Percentiles rank a stretch among this genome's conserved stretches.
phyloP scores from a whole-genome alignment of 345 rosid species.

The Cardiospermum halicacabum region DNA sequence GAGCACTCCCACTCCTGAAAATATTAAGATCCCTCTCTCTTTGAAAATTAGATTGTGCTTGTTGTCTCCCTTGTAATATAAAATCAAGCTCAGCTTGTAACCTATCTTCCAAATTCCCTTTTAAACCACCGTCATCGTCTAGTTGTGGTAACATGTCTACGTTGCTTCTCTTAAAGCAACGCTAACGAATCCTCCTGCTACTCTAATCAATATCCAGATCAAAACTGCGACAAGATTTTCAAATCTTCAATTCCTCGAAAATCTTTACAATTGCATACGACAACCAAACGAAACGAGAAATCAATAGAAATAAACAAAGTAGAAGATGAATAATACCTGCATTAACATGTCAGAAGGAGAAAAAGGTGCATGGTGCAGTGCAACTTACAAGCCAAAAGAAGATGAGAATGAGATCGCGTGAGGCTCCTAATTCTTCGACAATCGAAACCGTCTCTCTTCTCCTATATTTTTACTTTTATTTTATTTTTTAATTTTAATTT shows the following conservation, averaged over 20 bases:
- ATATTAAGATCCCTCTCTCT: slow-evolving; percentile 49
- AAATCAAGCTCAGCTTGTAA: slow-evolving; percentile 65
- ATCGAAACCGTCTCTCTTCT: slow-evolving; percentile 15
- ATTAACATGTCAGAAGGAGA: too few relatives aligned
- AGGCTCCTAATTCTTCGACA: slow-evolving; percentile 24
- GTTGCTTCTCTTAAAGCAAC: slow-evolving; percentile 43
- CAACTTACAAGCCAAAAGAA: slow-evolving; percentile 1
- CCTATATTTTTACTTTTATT: background rate
- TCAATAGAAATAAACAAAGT: background rate
- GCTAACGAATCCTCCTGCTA: slow-evolving; percentile 37
- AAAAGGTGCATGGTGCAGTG: slow-evolving; percentile 1
- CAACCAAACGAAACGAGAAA: too few relatives aligned
- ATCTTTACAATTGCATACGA: too few relatives aligned
- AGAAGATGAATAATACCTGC: background rate
- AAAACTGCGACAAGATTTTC: too few relatives aligned
- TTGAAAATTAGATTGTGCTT: slow-evolving; percentile 30
- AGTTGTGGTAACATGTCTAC: slow-evolving; percentile 49
- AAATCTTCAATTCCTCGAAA: too few relatives aligned
- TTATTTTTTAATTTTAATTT: background rate
- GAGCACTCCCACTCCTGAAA: slow-evolving; percentile 87
- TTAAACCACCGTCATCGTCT: slow-evolving; percentile 39
- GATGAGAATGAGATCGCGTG: slow-evolving; percentile 21
- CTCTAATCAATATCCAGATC: background rate
- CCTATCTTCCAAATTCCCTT: slow-evolving; percentile 50
- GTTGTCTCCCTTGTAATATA: slow-evolving; percentile 49